Evolutionary conservation across 805 yeast species (phyloP).

Genomic region (Yarrowia sp.): DNA sequence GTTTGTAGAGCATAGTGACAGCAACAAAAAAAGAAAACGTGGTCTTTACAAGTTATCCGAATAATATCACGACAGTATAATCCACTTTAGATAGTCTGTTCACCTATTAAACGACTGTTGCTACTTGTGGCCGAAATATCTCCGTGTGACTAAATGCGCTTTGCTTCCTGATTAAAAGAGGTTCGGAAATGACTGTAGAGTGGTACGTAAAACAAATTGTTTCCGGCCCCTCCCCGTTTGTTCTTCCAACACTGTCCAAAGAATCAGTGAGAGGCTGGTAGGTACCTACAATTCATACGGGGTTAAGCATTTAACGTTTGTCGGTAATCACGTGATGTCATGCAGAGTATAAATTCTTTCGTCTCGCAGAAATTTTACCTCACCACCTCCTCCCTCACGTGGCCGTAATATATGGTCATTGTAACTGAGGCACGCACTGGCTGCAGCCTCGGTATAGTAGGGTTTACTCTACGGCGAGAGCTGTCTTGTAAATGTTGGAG

Average conservation of each 20-base stretch:
- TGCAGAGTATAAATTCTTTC: neutral
- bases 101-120: neutral
- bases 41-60: no score
- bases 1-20: neutral
- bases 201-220: no score
- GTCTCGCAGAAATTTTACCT: neutral
- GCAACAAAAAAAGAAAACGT: no score
- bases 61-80: no score
- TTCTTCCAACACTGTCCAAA: no score
- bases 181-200: no score
- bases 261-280: neutral
- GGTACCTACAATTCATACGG: neutral
- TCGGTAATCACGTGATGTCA: neutral
- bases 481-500: slow-evolving; percentile 27
- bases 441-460: slow-evolving; percentile 29
- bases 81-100: no score
- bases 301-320: neutral
- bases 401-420: slow-evolving; percentile 14
- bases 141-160: neutral
- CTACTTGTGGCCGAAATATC: neutral
- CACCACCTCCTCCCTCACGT: slow-evolving; percentile 28
- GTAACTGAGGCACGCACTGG: slow-evolving; percentile 26
- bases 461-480: slow-evolving; percentile 27
- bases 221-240: no score
- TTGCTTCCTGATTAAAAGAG: no score